These are phyloP conservation scores for Passalora sequoiae DNA, from an alignment of 2,329 filamentous ascomycete genomes.

Conservation along the genomic window DNA sequence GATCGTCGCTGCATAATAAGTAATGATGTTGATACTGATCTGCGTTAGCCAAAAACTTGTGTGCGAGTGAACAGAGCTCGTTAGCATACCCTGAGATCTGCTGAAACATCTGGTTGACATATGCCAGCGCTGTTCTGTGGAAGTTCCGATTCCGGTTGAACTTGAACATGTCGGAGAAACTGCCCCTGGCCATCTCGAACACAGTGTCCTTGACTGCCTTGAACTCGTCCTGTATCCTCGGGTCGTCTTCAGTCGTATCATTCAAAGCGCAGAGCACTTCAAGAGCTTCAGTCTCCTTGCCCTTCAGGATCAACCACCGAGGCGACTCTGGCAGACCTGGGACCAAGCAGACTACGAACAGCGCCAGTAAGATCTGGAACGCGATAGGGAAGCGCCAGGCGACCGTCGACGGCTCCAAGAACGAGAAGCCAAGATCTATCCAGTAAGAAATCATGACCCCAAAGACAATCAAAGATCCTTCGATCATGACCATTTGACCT, in stretches of 20 bases:
- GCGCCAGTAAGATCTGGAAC: conserved; percentile 54
- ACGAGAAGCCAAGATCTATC: conserved; percentile 45
- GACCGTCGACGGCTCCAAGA: conserved; percentile 39
- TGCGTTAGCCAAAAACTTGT: background rate
- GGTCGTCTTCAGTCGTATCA: conserved; percentile 36
- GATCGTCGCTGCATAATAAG: conserved; percentile 46
- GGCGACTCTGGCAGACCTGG: conserved; percentile 53
- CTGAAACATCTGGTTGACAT: conserved; percentile 45
- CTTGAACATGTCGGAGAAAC: conserved; percentile 31
- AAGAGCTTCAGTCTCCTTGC: conserved; percentile 33
- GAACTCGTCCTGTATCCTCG: conserved; percentile 26
- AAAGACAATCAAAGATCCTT: conserved; percentile 68
- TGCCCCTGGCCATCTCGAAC: conserved; percentile 32
- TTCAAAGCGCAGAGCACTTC: conserved; percentile 32
- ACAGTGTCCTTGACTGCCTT: conserved; percentile 36
- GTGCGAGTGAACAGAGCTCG: background rate
- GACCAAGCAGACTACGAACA: conserved; percentile 47
- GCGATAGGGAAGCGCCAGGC: conserved; percentile 53
- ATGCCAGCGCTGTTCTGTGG: conserved; percentile 41
- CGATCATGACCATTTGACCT: conserved; percentile 89
- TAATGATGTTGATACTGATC: conserved; percentile 17
- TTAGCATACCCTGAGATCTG: conserved; percentile 33
- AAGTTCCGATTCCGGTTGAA: conserved; percentile 43
- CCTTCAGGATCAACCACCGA: conserved; percentile 43
- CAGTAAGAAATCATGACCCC: conserved; percentile 50